Evolutionary conservation across 148 eudicot genomes (phyloP).

Genomic region (Agrostemma githago): DNA sequence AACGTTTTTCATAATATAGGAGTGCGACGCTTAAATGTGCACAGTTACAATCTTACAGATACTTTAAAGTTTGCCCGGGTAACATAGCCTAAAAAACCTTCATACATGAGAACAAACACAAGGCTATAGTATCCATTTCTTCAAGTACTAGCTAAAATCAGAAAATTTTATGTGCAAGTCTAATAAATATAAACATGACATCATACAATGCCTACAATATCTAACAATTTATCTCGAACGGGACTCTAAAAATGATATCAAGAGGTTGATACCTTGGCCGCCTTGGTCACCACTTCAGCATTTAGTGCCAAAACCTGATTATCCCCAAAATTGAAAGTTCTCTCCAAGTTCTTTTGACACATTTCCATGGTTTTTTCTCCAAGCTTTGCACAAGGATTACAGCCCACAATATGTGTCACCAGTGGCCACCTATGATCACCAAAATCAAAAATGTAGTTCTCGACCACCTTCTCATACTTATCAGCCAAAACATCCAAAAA

Average conservation of each 20-base stretch:
- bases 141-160: conserved; percentile 11
- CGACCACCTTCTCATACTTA: conserved; percentile 44
- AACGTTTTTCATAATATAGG: no score
- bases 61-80: no score
- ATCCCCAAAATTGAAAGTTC: conserved; percentile 56
- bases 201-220: conserved; percentile 2
- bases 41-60: no score
- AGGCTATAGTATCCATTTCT: neutral
- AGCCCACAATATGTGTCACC: conserved; percentile 64
- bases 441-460: conserved; percentile 38
- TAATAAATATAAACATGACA: conserved; percentile 9
- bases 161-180: conserved; percentile 25
- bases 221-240: neutral
- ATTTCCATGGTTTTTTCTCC: conserved; percentile 48
- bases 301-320: conserved; percentile 41
- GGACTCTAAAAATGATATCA: neutral
- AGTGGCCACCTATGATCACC: conserved; percentile 62
- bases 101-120: neutral
- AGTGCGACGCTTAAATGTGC: neutral
- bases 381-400: conserved; percentile 55
- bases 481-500: conserved; percentile 55
- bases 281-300: neutral
- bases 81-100: neutral
- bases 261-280: neutral
- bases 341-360: conserved; percentile 56